Evolutionary conservation across 495 filamentous ascomycete genomes (phyloP), one percentile per base, ranked within the genome.

Genomic region (Trypethelium eluteriae): DNA sequence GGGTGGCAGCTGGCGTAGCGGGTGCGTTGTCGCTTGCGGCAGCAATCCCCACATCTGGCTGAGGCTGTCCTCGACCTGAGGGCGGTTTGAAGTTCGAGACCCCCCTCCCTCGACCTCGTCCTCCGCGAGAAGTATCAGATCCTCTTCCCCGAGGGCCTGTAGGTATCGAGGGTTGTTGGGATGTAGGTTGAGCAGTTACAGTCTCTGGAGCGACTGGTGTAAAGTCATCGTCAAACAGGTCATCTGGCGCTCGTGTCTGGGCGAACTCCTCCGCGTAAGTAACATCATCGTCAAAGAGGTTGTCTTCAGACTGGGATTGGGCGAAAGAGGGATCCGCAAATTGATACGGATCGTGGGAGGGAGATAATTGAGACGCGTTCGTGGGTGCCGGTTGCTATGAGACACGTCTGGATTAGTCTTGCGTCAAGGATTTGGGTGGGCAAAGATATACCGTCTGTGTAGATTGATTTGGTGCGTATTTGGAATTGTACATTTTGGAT

Each of bases 161-260:
- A 14, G 61, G 62, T 6, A 68, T 70, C 39, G 62, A 53, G 0
- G 49, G 47, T 25, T 68, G 61, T 39, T 66, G 64, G 4, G 70
- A 62, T 41, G 41, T 10, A 11, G 56, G 6, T 38, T 62, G n/a
- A 35, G 39, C 35, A 41, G 38, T 11, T 5, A 18, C 14, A 56
- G 63, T 35, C 14, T 41, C 63, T 14, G 68, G 77, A 2, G 81
- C 64, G 38, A 88, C 76, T 3, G 88, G 87, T 41, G 85, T 85
- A 69, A 89, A 88, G 70, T 89, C 88, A 71, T 90, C 88, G 69
- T 87, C 85, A 70, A 89, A 89, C 16, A 90, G 75, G 73, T 90
- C 86, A 68, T 91, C 87, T 16, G 81, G 82, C 11, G 80, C 81
- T 38, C 87, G 80, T 0, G 87, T 88, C 70, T 89, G 88, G 57